phyloP scores from a whole-genome alignment of 2,329 filamentous ascomycete genomes.

The Nigrospora oryzae region DNA sequence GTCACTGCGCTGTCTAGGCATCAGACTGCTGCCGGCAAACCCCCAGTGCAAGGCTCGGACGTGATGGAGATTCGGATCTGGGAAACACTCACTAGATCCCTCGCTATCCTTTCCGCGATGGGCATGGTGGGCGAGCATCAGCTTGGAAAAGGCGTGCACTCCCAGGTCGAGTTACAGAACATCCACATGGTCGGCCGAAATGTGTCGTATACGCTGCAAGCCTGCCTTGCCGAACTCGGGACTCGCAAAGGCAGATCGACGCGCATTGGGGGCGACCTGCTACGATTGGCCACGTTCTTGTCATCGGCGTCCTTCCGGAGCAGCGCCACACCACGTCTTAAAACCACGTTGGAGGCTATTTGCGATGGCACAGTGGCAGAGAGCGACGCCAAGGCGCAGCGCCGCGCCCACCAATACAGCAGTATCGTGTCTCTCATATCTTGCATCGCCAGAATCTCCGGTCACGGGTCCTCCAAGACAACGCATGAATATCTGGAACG shows the following conservation, averaged over 20 bases:
- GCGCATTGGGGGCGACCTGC: background rate
- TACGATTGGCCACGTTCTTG: conserved; percentile 4
- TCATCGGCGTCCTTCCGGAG: background rate
- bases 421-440: conserved; percentile 17
- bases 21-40: conserved; percentile 6
- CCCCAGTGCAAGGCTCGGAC: conserved; percentile 6
- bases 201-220: conserved; percentile 5
- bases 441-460: conserved; percentile 17
- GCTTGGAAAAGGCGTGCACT: conserved; percentile 5
- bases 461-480: conserved; percentile 14
- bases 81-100: conserved; percentile 30
- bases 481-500: conserved; percentile 17
- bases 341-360: too few relatives aligned
- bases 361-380: too few relatives aligned
- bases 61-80: conserved; percentile 13
- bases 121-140: conserved; percentile 15
- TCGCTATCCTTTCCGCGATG: conserved; percentile 29
- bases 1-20: conserved; percentile 22
- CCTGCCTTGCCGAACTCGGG: conserved; percentile 1
- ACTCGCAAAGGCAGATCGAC: conserved; percentile 1
- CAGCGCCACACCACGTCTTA: too few relatives aligned
- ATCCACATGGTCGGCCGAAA: conserved; percentile 12
- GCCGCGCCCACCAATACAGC: conserved; percentile 10
- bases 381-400: too few relatives aligned
- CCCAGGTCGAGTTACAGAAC: conserved; percentile 8